phyloP scores from a whole-genome alignment of 2,329 filamentous ascomycete genomes.

The Neurospora sp. region DNA sequence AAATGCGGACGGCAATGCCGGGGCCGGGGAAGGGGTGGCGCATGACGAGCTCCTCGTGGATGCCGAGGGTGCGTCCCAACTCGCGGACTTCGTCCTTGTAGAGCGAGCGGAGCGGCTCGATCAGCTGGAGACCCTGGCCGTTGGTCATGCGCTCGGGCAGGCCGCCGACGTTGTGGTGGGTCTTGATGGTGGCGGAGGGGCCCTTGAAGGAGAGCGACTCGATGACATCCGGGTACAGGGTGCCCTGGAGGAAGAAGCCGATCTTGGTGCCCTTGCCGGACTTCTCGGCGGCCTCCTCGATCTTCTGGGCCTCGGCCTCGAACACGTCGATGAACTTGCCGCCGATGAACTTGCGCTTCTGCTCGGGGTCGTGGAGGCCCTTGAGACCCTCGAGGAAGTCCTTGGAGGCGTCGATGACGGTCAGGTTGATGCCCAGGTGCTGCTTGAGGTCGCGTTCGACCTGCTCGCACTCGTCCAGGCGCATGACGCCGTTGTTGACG shows the following conservation, averaged over 20 bases:
- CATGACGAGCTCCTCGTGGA: conserved; percentile 65
- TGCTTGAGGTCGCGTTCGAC: conserved; percentile 72
- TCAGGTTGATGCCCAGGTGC: conserved; percentile 83
- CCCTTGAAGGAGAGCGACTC: conserved; percentile 40
- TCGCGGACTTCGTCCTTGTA: conserved; percentile 78
- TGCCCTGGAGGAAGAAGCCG: conserved; percentile 68
- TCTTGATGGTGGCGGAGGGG: conserved; percentile 41
- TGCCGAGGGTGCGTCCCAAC: conserved; percentile 59
- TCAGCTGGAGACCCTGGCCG: conserved; percentile 46
- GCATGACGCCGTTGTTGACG: conserved; percentile 66
- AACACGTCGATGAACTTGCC: conserved; percentile 50
- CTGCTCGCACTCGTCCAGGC: conserved; percentile 71
- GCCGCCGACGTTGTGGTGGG: conserved; percentile 24
- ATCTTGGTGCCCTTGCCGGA: conserved; percentile 63
- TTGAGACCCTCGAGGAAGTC: conserved; percentile 67
- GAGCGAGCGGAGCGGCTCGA: conserved; percentile 69
- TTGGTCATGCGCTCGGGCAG: conserved; percentile 24
- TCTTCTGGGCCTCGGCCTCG: conserved; percentile 61
- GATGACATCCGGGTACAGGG: conserved; percentile 58
- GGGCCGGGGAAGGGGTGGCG: conserved; percentile 29
- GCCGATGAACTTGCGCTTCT: conserved; percentile 75
- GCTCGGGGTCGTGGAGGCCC: conserved; percentile 71
- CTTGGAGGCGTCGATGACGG: conserved; percentile 70
- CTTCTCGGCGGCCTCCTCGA: conserved; percentile 61
- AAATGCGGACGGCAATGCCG: conserved; percentile 64